Conservation (phyloP, 2,329 filamentous ascomycete genomes). For the Aplosporella prunicola region DNA sequence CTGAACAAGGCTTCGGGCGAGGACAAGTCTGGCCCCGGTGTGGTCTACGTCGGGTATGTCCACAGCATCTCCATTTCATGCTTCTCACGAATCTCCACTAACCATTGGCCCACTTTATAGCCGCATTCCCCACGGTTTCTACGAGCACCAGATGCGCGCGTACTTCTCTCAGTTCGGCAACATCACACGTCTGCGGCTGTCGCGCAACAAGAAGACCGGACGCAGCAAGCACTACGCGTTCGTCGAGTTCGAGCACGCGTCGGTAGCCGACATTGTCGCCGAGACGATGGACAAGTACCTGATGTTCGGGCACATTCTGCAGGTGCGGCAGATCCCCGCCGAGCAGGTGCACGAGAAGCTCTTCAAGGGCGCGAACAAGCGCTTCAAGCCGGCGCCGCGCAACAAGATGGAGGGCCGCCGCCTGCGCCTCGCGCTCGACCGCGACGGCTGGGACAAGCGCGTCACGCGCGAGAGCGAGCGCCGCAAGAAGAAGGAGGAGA, state of each 20-base stretch:
- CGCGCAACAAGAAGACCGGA: conserved; percentile 85
- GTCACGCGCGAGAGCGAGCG: conserved; percentile 63
- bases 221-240: conserved; percentile 91
- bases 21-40: conserved; percentile 54
- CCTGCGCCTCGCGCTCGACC: conserved; percentile 62
- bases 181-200: conserved; percentile 69
- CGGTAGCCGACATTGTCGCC: conserved; percentile 83
- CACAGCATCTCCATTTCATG: not conserved
- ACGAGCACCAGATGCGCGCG: conserved; percentile 85
- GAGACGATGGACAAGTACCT: conserved; percentile 98
- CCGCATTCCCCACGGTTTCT: conserved; percentile 90
- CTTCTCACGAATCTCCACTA: conserved; percentile 8
- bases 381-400: conserved; percentile 81
- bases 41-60: conserved; percentile 70
- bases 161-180: conserved; percentile 92
- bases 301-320: conserved; percentile 86
- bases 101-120: conserved; percentile 22
- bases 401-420: conserved; percentile 74
- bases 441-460: conserved; percentile 69
- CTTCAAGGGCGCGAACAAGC: conserved; percentile 82
- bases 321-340: conserved; percentile 68
- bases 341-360: conserved; percentile 71
- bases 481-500: conserved; percentile 58
- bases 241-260: conserved; percentile 68
- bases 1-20: conserved; percentile 41